Percentiles rank a stretch among this genome's conserved stretches.
Conservation (phyloP, 345 rosid genomes). For the Populus deltoides region DNA sequence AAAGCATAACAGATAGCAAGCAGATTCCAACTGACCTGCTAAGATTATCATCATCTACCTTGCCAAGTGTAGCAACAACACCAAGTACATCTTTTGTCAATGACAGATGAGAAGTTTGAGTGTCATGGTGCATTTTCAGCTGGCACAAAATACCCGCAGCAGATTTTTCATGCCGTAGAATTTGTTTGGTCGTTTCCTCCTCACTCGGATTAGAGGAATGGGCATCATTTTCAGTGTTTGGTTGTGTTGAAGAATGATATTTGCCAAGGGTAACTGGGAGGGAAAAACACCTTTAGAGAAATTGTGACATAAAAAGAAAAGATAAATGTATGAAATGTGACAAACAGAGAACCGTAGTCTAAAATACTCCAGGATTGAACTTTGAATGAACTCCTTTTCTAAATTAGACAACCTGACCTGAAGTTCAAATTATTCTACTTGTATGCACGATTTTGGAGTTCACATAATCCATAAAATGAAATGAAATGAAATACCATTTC, state of each 20-base stretch:
- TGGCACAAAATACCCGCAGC: conserved; percentile 75
- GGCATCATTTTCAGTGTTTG: conserved; percentile 26
- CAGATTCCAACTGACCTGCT: conserved; percentile 54
- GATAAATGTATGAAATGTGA: not conserved
- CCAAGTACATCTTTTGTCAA: conserved; percentile 63
- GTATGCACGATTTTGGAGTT: not conserved
- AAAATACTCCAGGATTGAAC: not conserved
- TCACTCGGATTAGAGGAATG: conserved; percentile 42
- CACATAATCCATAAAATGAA: not conserved
- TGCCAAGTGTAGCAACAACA: conserved; percentile 77
- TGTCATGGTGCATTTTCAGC: conserved; percentile 40
- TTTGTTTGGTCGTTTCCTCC: conserved; percentile 54
- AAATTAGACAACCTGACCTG: not conserved
- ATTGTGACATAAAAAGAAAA: not conserved
- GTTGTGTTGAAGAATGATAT: conserved; percentile 41
- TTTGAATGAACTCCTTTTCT: not conserved
- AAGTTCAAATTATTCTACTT: not conserved
- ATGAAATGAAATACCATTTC: not conserved
- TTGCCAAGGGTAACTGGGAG: conserved; percentile 60
- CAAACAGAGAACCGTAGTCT: not conserved
- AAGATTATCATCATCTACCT: conserved; percentile 68
- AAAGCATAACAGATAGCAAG: conserved; percentile 2
- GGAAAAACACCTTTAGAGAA: conserved; percentile 13
- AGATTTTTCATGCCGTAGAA: conserved; percentile 51
- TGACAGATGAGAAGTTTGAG: conserved; percentile 41